phyloP scores from a whole-genome alignment of 1,139 yeast genomes.

The Suhomyces taliae region DNA sequence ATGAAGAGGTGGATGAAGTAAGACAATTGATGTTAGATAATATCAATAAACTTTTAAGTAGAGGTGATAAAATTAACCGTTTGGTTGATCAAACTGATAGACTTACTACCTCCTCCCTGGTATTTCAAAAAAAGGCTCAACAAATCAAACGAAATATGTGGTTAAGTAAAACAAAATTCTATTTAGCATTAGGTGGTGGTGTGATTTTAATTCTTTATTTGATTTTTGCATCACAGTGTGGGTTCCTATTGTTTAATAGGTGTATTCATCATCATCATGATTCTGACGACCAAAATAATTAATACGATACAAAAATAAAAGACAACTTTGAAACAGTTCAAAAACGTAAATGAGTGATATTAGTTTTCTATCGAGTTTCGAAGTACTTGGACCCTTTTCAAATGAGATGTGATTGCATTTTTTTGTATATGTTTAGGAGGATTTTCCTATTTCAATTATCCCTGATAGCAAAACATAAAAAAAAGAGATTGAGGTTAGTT shows the following conservation, averaged over 20 bases:
- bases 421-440: no score
- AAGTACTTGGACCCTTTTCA: no score
- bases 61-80: conserved; percentile 77
- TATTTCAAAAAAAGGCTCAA: conserved; percentile 72
- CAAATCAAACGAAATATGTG: conserved; percentile 66
- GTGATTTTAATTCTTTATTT: conserved; percentile 38
- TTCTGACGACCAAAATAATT: no score
- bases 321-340: no score
- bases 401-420: no score
- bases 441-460: no score
- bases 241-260: conserved; percentile 43
- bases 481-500: no score
- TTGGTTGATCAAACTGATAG: conserved; percentile 82
- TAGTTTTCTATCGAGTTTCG: no score
- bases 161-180: conserved; percentile 55
- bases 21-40: conserved; percentile 67
- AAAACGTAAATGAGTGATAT: no score
- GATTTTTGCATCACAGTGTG: conserved; percentile 50
- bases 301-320: no score
- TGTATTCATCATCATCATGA: conserved; percentile 21
- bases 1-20: conserved; percentile 54
- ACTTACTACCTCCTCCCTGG: conserved; percentile 65
- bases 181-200: conserved; percentile 28
- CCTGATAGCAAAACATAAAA: no score
- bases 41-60: conserved; percentile 64